These are phyloP conservation scores for Trichothecium sympodiale DNA, from an alignment of 2,329 filamentous ascomycete species.

Conservation along the genomic window DNA sequence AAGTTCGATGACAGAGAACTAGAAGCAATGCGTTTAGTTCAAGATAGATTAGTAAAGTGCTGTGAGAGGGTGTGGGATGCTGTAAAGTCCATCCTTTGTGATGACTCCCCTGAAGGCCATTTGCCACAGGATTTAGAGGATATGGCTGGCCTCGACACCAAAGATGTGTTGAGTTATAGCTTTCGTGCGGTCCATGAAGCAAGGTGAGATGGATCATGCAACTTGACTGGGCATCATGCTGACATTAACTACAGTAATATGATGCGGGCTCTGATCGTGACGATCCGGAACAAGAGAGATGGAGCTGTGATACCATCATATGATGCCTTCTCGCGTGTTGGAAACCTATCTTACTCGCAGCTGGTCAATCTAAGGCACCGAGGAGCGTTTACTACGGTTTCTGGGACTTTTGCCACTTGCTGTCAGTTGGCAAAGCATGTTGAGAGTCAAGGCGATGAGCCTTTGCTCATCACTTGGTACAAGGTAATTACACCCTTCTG, in stretches of 20 bases:
- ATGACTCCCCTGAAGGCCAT: slow-evolving; percentile 89
- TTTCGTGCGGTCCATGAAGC: slow-evolving; percentile 94
- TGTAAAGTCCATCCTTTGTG: slow-evolving; percentile 71
- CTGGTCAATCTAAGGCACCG: slow-evolving; percentile 75
- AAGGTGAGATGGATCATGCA: slow-evolving; percentile 42
- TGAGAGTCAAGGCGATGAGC: slow-evolving; percentile 27
- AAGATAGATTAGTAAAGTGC: slow-evolving; percentile 44
- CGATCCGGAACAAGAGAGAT: slow-evolving; percentile 35
- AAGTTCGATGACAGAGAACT: slow-evolving; percentile 26
- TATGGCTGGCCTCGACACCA: slow-evolving; percentile 62
- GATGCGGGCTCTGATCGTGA: slow-evolving; percentile 50
- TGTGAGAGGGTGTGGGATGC: slow-evolving; percentile 65
- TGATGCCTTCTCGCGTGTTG: slow-evolving; percentile 53
- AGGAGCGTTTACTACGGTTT: slow-evolving; percentile 87
- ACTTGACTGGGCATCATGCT: slow-evolving; percentile 1
- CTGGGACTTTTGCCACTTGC: slow-evolving; percentile 73
- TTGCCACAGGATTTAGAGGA: slow-evolving; percentile 67
- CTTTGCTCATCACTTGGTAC: neutral
- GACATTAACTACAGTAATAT: slow-evolving; percentile 46
- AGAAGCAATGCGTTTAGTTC: slow-evolving; percentile 26
- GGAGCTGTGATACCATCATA: slow-evolving; percentile 35
- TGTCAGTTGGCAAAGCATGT: slow-evolving; percentile 53
- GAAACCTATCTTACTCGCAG: slow-evolving; percentile 69
- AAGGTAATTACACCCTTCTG: neutral
- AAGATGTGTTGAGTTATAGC: slow-evolving; percentile 86